Conservation (phyloP, 768 basidiomycete genomes). For the Rhizopogon salebrosus region DNA sequence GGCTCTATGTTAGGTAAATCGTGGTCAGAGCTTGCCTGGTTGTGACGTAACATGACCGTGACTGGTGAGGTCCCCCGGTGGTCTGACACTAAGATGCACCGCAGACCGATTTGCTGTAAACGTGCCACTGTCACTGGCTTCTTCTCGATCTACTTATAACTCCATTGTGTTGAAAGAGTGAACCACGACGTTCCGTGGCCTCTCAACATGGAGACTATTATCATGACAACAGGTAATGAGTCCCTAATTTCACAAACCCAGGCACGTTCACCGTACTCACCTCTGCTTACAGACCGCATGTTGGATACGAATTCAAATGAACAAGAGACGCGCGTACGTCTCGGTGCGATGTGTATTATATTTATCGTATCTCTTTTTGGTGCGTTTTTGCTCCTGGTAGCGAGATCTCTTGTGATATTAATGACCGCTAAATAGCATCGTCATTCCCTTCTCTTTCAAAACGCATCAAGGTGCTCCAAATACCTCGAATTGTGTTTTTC, state of each 20-base stretch:
- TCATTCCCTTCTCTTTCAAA: slow-evolving; percentile 69
- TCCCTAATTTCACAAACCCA: neutral
- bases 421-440: slow-evolving; percentile 41
- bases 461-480: slow-evolving; percentile 44
- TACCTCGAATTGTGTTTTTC: slow-evolving; percentile 71
- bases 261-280: neutral
- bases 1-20: no score
- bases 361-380: slow-evolving; percentile 62
- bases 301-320: neutral
- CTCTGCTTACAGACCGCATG: neutral
- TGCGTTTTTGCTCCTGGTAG: slow-evolving; percentile 25
- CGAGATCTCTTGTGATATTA: neutral
- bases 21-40: neutral
- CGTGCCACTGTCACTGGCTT: neutral
- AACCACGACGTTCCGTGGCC: neutral
- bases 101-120: no score
- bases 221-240: neutral
- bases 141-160: neutral
- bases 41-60: neutral
- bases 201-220: neutral
- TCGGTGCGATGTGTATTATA: slow-evolving; percentile 45
- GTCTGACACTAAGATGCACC: no score
- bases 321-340: neutral
- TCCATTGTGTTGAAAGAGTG: neutral
- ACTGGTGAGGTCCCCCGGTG: slow-evolving; percentile 2